phyloP scores from a whole-genome alignment of 2,329 filamentous ascomycete genomes.

The Fusarium incarnatum region DNA sequence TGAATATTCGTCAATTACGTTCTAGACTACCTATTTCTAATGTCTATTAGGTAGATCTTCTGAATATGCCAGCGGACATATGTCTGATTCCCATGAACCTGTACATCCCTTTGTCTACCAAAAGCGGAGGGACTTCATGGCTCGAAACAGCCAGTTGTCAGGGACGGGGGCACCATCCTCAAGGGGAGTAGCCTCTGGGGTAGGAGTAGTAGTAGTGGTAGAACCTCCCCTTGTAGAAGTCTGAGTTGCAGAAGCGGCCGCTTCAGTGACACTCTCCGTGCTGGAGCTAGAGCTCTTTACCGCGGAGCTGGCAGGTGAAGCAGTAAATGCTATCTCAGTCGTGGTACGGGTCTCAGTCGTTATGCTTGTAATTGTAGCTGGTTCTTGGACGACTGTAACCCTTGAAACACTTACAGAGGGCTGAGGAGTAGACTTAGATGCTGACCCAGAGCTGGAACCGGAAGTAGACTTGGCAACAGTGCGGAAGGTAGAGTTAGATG shows the following conservation, averaged over 20 bases:
- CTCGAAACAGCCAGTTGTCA: background rate
- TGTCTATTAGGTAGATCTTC: background rate
- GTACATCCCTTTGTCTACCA: background rate
- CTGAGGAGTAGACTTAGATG: background rate
- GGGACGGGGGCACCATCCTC: background rate
- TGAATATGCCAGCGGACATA: background rate
- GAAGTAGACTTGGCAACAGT: background rate
- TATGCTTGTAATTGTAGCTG: background rate
- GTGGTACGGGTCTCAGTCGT: background rate
- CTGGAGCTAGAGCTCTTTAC: background rate
- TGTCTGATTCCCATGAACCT: background rate
- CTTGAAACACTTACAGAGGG: background rate
- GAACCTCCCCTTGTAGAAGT: background rate
- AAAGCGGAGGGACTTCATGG: background rate
- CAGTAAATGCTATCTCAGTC: background rate
- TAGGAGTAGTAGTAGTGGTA: background rate
- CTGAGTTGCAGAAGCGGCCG: background rate
- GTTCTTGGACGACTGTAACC: background rate
- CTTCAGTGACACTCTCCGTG: background rate
- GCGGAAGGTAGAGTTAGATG: no score
- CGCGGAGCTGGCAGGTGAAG: background rate
- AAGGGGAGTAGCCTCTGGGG: background rate
- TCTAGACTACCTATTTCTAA: background rate
- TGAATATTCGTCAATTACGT: background rate
- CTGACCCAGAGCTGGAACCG: background rate